These are phyloP conservation scores for Penicillium atrosanguineum DNA, from an alignment of 495 filamentous ascomycete genomes.

Conservation along the genomic window DNA sequence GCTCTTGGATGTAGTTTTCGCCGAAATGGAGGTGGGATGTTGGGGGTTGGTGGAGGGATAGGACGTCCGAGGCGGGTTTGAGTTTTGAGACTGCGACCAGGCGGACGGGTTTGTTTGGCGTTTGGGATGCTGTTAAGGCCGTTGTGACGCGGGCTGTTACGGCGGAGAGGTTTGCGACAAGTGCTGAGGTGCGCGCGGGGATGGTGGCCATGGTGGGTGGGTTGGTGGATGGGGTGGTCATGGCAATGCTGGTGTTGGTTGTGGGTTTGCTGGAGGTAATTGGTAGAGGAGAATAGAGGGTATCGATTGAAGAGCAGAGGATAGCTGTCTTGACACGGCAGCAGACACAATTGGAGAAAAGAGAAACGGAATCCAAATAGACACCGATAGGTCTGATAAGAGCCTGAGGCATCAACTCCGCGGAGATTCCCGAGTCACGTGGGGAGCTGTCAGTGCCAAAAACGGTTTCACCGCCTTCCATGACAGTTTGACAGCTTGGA, in stretches of 20 bases:
- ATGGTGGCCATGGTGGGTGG: conserved; percentile 33
- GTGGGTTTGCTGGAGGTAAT: not conserved
- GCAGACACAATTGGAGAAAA: conserved; percentile 4
- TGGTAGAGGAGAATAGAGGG: not conserved
- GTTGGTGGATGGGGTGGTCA: conserved; percentile 20
- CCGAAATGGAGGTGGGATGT: conserved; percentile 77
- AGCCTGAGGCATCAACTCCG: conserved; percentile 21
- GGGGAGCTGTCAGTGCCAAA: not conserved
- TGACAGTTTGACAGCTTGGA: not conserved
- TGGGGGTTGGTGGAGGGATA: conserved; percentile 68
- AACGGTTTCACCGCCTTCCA: conserved; percentile 6
- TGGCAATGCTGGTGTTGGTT: conserved; percentile 6
- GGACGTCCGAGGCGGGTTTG: conserved; percentile 85
- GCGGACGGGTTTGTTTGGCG: conserved; percentile 49
- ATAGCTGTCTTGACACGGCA: not conserved
- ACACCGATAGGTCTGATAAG: not conserved
- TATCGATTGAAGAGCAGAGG: not conserved
- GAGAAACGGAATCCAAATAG: not conserved
- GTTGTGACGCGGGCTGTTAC: conserved; percentile 35
- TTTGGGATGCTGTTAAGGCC: conserved; percentile 19
- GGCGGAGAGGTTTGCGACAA: conserved; percentile 37
- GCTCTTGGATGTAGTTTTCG: conserved; percentile 96
- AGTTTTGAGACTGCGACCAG: conserved; percentile 93
- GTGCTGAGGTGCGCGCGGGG: conserved; percentile 35
- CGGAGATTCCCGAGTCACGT: conserved; percentile 11